Percentiles rank a stretch among this genome's conserved stretches.
Evolutionary conservation across 306 rosid species (phyloP).

Genomic region (Trichosanthes truncata): DNA sequence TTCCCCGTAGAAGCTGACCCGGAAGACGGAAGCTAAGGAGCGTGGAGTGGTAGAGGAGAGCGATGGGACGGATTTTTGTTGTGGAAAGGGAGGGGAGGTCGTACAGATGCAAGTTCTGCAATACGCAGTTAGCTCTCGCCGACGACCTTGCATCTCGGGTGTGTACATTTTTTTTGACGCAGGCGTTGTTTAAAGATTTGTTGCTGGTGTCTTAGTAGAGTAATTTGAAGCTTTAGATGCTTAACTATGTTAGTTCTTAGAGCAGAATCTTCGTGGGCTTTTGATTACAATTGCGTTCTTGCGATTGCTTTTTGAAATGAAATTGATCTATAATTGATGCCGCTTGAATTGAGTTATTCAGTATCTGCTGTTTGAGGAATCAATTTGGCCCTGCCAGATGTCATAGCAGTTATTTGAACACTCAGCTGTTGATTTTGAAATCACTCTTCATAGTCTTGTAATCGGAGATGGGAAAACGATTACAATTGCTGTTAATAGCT

Average conservation of each 20-base stretch:
- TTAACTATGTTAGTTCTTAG: neutral
- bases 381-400: neutral
- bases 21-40: neutral
- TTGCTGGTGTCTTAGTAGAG: neutral
- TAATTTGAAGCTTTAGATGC: neutral
- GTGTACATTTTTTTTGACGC: conserved; percentile 21
- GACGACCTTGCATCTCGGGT: conserved; percentile 77
- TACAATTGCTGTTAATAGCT: neutral
- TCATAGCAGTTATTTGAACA: neutral
- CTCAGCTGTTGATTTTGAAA: neutral
- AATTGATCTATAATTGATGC: neutral
- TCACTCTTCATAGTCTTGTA: neutral
- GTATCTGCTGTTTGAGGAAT: too few relatives aligned
- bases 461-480: neutral
- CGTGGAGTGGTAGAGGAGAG: neutral
- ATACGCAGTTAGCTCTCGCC: conserved; percentile 65
- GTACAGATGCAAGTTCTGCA: conserved; percentile 86
- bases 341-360: neutral
- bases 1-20: neutral
- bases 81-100: conserved; percentile 83
- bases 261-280: neutral
- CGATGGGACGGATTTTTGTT: conserved; percentile 72
- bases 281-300: neutral
- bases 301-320: too few relatives aligned
- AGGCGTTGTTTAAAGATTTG: neutral